These are phyloP conservation scores for Didymosphaeria variabile DNA, from an alignment of 2,329 filamentous ascomycete species.

Conservation along the genomic window DNA sequence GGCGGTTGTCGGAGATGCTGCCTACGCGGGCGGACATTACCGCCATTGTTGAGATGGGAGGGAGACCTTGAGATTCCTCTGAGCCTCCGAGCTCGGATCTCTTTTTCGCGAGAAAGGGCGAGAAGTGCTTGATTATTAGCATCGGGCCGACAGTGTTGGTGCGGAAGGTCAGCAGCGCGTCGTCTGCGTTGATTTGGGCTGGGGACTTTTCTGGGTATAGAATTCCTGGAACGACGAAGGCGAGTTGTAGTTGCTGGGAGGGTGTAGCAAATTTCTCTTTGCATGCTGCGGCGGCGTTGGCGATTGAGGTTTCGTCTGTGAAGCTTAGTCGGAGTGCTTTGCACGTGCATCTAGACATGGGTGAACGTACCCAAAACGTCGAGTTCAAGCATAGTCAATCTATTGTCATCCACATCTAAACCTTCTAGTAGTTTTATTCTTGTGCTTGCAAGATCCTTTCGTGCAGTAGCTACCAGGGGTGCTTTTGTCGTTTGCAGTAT, in stretches of 20 bases:
- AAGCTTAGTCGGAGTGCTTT: not conserved
- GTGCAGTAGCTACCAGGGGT: conserved; percentile 68
- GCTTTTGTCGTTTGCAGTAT: conserved; percentile 65
- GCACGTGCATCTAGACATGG: not conserved
- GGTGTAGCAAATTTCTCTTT: conserved; percentile 60
- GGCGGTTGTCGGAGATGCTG: conserved; percentile 73
- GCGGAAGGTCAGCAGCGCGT: conserved; percentile 73
- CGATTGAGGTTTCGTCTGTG: conserved; percentile 70
- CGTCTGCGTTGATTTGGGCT: conserved; percentile 67
- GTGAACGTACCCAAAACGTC: conserved; percentile 64
- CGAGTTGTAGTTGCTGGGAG: conserved; percentile 69
- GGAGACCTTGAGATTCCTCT: conserved; percentile 38
- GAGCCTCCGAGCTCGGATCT: conserved; percentile 16
- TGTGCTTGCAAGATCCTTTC: conserved; percentile 61
- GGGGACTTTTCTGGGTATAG: conserved; percentile 78
- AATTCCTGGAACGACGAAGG: conserved; percentile 75
- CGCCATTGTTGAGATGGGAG: conserved; percentile 71
- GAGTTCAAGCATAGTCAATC: conserved; percentile 62
- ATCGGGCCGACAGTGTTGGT: conserved; percentile 79
- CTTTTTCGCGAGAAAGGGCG: conserved; percentile 71
- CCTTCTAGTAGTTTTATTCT: conserved; percentile 61
- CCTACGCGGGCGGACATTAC: conserved; percentile 82
- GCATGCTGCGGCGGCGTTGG: conserved; percentile 63
- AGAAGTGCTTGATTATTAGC: conserved; percentile 80
- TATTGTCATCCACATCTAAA: conserved; percentile 56